These are phyloP conservation scores for Coemansia sp. DNA, from an alignment of 192 early-diverging fungal species.

Conservation along the genomic window DNA sequence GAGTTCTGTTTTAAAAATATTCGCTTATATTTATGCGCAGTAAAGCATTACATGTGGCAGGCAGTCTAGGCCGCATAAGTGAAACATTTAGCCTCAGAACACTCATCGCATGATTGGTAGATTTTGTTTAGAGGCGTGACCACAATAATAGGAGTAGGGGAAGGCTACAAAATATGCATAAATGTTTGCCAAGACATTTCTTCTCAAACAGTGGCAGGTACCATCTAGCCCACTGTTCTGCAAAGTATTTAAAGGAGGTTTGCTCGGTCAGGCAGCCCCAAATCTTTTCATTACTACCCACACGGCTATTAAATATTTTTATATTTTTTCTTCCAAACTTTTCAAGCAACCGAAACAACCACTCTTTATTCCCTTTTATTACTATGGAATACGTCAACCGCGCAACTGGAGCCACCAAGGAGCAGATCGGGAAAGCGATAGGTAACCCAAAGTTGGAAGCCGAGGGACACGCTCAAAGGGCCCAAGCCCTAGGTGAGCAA, in stretches of 20 bases:
- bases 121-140: not conserved
- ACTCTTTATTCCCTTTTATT: not conserved
- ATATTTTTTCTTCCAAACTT: not conserved
- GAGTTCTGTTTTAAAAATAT: no score
- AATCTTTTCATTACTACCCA: not conserved
- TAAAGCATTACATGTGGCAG: not conserved
- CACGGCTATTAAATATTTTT: not conserved
- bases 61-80: not conserved
- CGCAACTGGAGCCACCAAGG: conserved; percentile 24
- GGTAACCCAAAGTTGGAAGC: conserved; percentile 18
- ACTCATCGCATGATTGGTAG: not conserved
- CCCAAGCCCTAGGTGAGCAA: conserved; percentile 24
- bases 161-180: not conserved
- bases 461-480: conserved; percentile 15
- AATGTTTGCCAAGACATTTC: not conserved
- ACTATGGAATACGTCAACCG: conserved; percentile 28
- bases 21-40: not conserved
- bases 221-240: not conserved
- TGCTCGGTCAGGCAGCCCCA: not conserved
- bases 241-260: not conserved
- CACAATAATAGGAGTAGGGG: not conserved
- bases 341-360: not conserved
- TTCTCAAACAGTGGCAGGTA: not conserved
- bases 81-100: not conserved
- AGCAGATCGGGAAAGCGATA: conserved; percentile 14